These are phyloP conservation scores for Artemisia annua DNA, from an alignment of 129 eudicot genomes.

Conservation along the genomic window DNA sequence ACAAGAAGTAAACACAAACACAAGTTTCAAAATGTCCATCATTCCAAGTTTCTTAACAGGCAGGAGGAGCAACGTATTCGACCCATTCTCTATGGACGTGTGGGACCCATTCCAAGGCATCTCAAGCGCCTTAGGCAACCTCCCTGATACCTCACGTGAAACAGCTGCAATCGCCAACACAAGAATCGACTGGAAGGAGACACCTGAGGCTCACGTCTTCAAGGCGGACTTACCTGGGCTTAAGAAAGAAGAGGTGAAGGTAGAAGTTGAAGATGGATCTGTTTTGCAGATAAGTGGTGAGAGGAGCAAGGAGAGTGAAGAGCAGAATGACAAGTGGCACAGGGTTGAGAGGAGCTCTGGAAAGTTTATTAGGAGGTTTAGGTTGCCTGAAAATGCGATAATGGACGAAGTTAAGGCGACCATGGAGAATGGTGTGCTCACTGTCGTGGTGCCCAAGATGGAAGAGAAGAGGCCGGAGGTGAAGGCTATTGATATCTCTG, in stretches of 20 bases:
- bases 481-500: constrained; percentile 36
- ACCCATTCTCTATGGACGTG: constrained; percentile 36
- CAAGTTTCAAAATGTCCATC: constrained; percentile 26
- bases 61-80: constrained; percentile 36
- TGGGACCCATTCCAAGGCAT: constrained; percentile 43
- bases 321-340: constrained; percentile 38
- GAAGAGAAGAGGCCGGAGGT: constrained; percentile 37
- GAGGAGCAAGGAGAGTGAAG: constrained; percentile 34
- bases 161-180: constrained; percentile 33
- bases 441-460: constrained; percentile 38
- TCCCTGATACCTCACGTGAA: constrained; percentile 20
- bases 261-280: constrained; percentile 34
- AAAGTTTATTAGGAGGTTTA: constrained; percentile 37
- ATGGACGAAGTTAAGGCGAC: constrained; percentile 36
- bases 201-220: constrained; percentile 45
- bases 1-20: no score
- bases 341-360: constrained; percentile 43
- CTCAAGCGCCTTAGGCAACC: constrained; percentile 7
- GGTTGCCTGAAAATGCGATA: constrained; percentile 44
- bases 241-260: constrained; percentile 42
- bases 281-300: constrained; percentile 49
- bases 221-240: constrained; percentile 44
- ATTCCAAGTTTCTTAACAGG: constrained; percentile 37
- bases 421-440: constrained; percentile 40
- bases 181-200: constrained; percentile 40